Evolutionary conservation across 768 basidiomycete species (phyloP).

Genomic region (Boletus eberwhitei): DNA sequence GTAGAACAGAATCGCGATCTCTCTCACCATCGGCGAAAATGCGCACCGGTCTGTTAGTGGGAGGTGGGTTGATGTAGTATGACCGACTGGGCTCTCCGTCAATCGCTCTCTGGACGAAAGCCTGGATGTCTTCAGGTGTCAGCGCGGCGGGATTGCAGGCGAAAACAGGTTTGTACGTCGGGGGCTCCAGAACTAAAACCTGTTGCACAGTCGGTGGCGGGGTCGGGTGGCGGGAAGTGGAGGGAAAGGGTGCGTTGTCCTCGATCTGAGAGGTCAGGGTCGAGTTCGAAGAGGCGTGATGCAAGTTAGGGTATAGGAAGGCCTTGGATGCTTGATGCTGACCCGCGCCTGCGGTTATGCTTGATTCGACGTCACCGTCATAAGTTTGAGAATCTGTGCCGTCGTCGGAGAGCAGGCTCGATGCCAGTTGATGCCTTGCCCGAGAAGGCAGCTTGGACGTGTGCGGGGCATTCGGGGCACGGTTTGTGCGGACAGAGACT

Average conservation of each 20-base stretch:
- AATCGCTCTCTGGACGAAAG: conserved; percentile 73
- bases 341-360: conserved; percentile 57
- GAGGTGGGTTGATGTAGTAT: conserved; percentile 88
- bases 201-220: conserved; percentile 30
- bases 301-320: conserved; percentile 31
- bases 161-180: conserved; percentile 35
- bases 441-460: conserved; percentile 21
- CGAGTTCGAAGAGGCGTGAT: conserved; percentile 48
- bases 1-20: not conserved
- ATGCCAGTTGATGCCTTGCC: conserved; percentile 52
- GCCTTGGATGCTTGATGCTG: conserved; percentile 30
- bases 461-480: conserved; percentile 29
- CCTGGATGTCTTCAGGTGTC: conserved; percentile 73
- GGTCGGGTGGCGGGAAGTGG: conserved; percentile 17
- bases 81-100: conserved; percentile 59
- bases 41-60: conserved; percentile 73
- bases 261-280: conserved; percentile 47
- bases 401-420: conserved; percentile 59
- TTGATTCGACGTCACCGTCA: conserved; percentile 85
- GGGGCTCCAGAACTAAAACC: conserved; percentile 38
- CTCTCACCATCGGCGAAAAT: conserved; percentile 89
- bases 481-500: conserved; percentile 19
- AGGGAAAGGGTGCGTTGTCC: conserved; percentile 13
- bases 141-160: conserved; percentile 65
- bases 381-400: conserved; percentile 85